Evolutionary conservation across 2,329 filamentous ascomycete species (phyloP), one percentile per base, ranked within the genome.

Genomic region (Fusarium udum): DNA sequence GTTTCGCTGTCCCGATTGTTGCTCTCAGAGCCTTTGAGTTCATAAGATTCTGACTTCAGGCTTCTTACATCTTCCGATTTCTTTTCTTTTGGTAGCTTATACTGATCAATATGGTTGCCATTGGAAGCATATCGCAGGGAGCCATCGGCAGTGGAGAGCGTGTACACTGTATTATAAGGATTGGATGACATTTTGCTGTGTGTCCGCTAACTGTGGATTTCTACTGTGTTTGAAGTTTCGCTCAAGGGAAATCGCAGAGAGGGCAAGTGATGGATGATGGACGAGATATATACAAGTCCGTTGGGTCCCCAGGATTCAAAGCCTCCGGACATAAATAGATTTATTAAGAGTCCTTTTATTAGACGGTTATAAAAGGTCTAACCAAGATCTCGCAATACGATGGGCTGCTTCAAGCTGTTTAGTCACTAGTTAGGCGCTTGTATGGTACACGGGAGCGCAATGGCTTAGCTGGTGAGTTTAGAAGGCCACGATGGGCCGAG

Each of bases 311-410:
- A 26, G 16, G 6, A 26, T 6, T 26, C 4, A 26, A 20, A 13
- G 16, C 18, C 20, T 20, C 18, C 18, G 7, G n/a, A 26, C 15
- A 16, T 11, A 16, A 26, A 45, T 45, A 11, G 6, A 26, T 20
- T 32, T 4, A 11, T 26, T 1, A 45, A 18, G 7, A 7, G 11
- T 26, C 11, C 11, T 20, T 14, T 8, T 26, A 13, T 13, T 26
- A 11, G 16, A 26, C 12, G 8, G 12, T 20, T 4, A 8, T 12
- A 10, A 4, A 18, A 26, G 4, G 18, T 26, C 7, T 26, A 26
- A 4, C 26, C 9, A 10, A 7, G 0, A 1, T 12, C 18, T 12
- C 24, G 12, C 11, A 13, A 20, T 20, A 4, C 4, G 7, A 45
- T 26, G 26, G 11, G 24, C 11, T 13, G 18, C 12, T 18, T 45